These are phyloP conservation scores for Tricholoma bakamatsutake DNA, from an alignment of 768 basidiomycete species.

Conservation along the genomic window DNA sequence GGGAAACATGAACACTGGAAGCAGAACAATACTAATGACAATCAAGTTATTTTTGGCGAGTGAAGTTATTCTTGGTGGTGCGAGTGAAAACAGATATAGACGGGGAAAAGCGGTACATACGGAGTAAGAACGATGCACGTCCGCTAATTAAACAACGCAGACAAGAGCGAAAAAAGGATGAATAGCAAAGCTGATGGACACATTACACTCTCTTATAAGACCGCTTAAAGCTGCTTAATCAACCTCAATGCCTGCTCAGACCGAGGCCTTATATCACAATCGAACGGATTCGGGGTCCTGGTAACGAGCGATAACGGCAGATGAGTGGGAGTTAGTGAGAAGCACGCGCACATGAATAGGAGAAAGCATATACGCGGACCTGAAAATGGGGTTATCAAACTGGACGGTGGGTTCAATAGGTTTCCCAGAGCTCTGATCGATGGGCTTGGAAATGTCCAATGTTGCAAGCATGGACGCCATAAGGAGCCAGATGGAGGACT, in stretches of 20 bases:
- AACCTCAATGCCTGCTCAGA: conserved; percentile 38
- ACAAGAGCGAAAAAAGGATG: background rate
- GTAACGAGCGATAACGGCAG: background rate
- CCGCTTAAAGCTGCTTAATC: conserved; percentile 28
- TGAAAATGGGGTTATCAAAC: conserved; percentile 59
- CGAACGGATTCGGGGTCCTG: conserved; percentile 44
- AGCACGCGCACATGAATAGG: background rate
- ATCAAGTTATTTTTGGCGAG: too few relatives aligned
- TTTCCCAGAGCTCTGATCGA: conserved; percentile 40
- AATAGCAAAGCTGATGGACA: background rate
- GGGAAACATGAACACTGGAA: background rate
- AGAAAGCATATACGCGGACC: conserved; percentile 30
- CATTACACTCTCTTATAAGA: background rate
- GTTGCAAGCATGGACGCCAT: conserved; percentile 52
- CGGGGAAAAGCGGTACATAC: background rate
- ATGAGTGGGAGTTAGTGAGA: conserved; percentile 2
- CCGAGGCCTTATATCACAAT: conserved; percentile 44
- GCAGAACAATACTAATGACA: background rate
- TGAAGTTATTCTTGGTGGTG: too few relatives aligned
- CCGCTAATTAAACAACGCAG: background rate
- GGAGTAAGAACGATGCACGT: background rate
- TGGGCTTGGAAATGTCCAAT: conserved; percentile 46
- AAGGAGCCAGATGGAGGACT: conserved; percentile 57
- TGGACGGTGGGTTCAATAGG: conserved; percentile 41
- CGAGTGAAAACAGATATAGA: background rate